Base-by-base conservation (phyloP, 2,329 filamentous ascomycete genomes). In the Fusarium staphyleae region DNA sequence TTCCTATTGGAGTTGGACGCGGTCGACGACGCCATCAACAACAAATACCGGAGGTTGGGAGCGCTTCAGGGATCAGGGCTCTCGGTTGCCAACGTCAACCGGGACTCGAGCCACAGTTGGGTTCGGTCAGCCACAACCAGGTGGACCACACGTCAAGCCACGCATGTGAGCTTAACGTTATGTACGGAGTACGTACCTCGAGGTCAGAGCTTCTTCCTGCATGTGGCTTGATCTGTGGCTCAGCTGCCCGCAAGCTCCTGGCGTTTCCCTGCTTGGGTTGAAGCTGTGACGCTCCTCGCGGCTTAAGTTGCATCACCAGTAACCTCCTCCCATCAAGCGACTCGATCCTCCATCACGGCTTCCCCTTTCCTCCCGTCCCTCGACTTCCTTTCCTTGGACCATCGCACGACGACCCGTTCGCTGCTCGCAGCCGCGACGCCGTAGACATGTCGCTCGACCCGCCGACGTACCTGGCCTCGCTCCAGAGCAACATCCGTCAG, bases 401-500 rank as follows among this genome's bases (percentile, higher is more conserved):
- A 58, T 64, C 42, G 15, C 48, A 19, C 36, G 48, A 62, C 35
- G 30, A 57, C 45, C 41, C 46, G 53, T 43, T 54, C 47, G 55
- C 60, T 56, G 55, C 41, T 62, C 55, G 65, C 63, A 67, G 59
- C 65, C 48, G 65, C 67, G 66, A 68, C 67, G 52, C 63, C 57
- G 57, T 58, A 69, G 70, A 47, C 66, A 97, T 97, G 93, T 93
- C 92, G 73, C 85, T 96, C 75, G 92, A 97, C 73, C 89, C 91
- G 66, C 93, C 93, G 54, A 90, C 90, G 54, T 97, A 97, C 76
- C 86, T 86, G 52, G 78, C 78, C 72, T 93, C 91, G 66, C 84
- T 97, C 66, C 93, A 96, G 80, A 96, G 91, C 85, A 98, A 98
- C 81, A 96, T 98, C 74, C 91, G 95, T 72, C 89, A 91, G 71